Base-by-base conservation (phyloP, 305 asterid genomes). In the Plantago lanceolata region DNA sequence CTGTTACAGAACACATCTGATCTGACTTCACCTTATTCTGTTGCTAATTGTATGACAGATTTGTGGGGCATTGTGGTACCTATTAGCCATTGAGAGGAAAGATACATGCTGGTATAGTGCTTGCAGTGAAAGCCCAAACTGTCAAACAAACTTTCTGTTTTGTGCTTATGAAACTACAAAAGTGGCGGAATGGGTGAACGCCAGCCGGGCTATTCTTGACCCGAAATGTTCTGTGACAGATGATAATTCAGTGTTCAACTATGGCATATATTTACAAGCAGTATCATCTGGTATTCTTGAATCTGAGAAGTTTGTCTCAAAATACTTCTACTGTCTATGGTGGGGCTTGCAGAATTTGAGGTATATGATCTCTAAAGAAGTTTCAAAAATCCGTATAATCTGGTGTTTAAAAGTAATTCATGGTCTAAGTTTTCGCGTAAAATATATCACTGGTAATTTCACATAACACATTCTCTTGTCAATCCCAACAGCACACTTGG, bases 281-380 rank as follows among this genome's bases (percentile, higher is more conserved):
- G 64, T 92, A 26, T 50, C 83, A 64, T 73, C 95, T 52, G 85
- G 85, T 24, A 68, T 92, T 79, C 88, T 92, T 54, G 87, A 85
- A 63, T 81, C 96, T 63, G 80, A 89, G 74, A 48, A 70, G 14
- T 85, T 89, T 50, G 29, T 84, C 64, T 73, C 86, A 43, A 92
- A 92, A 70, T 89, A 83, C 81, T 86, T 84, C 68, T 92, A 80
- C 57, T 92, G 98, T 71, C 78, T 92, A 77, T 92, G 96, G 96
- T 92, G 98, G 96, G 98, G 98, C 57, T 72, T 92, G 66, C 95
- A 85, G 77, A 92, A 92, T 69, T 73, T 92, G 70, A 92, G 98
- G 98, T 77, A 56, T 52, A 37, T n/a, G n/a, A n/a, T 57, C 43
- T 63, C 61, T 53, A 9, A 24, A 18, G 58, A 48, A 35, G 57